Evolutionary conservation across 139 green algal species (phyloP).

Genomic region (Volvox reticuliferus): DNA sequence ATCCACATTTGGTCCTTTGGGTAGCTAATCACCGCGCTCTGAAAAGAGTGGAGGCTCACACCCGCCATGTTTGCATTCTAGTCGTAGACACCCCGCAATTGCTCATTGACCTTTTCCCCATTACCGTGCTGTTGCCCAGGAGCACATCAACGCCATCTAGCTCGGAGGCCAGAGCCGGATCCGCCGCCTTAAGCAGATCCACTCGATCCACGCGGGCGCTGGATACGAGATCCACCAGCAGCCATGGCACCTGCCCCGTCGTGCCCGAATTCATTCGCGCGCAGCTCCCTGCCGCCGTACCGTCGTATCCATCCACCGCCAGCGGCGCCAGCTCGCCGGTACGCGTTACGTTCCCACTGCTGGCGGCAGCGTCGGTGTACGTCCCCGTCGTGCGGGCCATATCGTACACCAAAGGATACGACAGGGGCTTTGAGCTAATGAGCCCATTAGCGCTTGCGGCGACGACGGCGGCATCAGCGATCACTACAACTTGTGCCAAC

Average conservation of each 20-base stretch:
- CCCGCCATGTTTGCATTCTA: too few relatives aligned
- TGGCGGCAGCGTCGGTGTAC: not conserved
- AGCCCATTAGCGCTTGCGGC: not conserved
- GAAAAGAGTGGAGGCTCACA: too few relatives aligned
- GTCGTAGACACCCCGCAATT: too few relatives aligned
- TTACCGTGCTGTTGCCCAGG: constrained; percentile 26
- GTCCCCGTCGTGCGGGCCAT: not conserved
- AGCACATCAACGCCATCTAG: constrained; percentile 12
- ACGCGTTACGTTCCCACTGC: not conserved
- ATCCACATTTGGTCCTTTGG: too few relatives aligned
- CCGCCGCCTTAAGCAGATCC: constrained; percentile 28
- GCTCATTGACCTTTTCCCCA: too few relatives aligned
- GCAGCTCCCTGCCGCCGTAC: not conserved
- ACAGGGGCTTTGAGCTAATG: not conserved
- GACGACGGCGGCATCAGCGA: not conserved
- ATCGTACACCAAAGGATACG: constrained; percentile 15
- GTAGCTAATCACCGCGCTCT: too few relatives aligned
- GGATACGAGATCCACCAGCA: constrained; percentile 23
- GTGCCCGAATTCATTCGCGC: not conserved
- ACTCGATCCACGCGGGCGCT: not conserved
- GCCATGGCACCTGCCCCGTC: not conserved
- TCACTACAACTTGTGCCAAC: constrained; percentile 29
- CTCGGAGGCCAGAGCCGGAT: not conserved
- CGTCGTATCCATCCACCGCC: not conserved
- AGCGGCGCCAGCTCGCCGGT: constrained; percentile 15